Evolutionary conservation across 1,139 yeast species (phyloP).

Genomic region (Lodderomyces parapsilosis): DNA sequence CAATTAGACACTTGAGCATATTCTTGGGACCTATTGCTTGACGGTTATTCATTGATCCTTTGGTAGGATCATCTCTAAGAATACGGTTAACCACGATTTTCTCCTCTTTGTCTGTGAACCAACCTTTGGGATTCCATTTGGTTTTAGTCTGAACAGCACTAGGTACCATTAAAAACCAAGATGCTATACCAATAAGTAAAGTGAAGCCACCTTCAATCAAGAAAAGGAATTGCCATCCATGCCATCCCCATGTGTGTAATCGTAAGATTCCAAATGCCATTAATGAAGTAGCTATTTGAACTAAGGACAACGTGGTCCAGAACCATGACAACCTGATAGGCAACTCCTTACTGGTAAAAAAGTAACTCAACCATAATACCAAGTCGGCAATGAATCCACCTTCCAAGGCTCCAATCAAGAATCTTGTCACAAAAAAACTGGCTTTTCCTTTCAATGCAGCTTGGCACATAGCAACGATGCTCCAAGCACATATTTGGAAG

Average conservation of each 20-base stretch:
- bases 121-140: too few species aligned
- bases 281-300: conserved; percentile 37
- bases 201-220: conserved; percentile 63
- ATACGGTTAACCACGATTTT: conserved; percentile 59
- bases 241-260: conserved; percentile 24
- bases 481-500: conserved; percentile 31
- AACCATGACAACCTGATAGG: conserved; percentile 23
- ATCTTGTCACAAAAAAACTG: conserved; percentile 26
- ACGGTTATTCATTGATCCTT: conserved; percentile 68
- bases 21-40: conserved; percentile 46
- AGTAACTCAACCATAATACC: conserved; percentile 25
- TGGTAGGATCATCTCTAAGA: conserved; percentile 65
- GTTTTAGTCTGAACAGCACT: too few species aligned
- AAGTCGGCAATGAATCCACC: conserved; percentile 34
- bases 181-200: conserved; percentile 48
- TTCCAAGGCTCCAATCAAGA: conserved; percentile 26
- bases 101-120: too few species aligned
- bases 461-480: conserved; percentile 28
- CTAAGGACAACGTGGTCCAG: conserved; percentile 18
- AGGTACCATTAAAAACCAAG: too few species aligned
- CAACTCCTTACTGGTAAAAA: conserved; percentile 25
- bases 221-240: conserved; percentile 68
- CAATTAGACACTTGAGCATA: conserved; percentile 40
- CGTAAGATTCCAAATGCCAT: conserved; percentile 31
- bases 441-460: conserved; percentile 22